phyloP scores from a whole-genome alignment of 129 eudicot genomes.

The Solidago caesia region DNA sequence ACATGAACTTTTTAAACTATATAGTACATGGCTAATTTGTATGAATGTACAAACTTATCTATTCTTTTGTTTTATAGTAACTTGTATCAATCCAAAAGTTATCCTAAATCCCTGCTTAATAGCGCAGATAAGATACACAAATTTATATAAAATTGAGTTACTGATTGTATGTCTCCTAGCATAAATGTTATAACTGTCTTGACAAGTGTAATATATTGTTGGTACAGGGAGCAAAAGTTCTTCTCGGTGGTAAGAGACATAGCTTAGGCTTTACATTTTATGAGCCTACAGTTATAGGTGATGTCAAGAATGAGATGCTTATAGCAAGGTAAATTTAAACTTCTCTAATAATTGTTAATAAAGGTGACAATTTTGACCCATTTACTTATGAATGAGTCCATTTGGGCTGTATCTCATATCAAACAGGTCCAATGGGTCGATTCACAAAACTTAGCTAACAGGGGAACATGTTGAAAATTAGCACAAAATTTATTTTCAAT shows the following conservation, averaged over 20 bases:
- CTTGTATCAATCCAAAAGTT: background rate
- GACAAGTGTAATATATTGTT: slow-evolving; percentile 8
- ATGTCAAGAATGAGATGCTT: slow-evolving; percentile 85
- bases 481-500: too few relatives aligned
- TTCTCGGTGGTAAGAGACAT: slow-evolving; percentile 89
- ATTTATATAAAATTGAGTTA: too few relatives aligned
- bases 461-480: too few relatives aligned
- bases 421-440: too few relatives aligned
- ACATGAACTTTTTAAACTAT: background rate
- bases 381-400: too few relatives aligned
- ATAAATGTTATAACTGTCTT: background rate
- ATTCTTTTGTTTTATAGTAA: background rate
- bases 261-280: slow-evolving; percentile 74
- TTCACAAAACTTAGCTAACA: too few relatives aligned
- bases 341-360: too few relatives aligned
- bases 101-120: background rate
- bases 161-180: background rate
- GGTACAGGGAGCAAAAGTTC: slow-evolving; percentile 83
- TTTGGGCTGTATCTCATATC: too few relatives aligned
- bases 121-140: too few relatives aligned
- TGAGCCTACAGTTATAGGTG: slow-evolving; percentile 77
- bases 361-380: too few relatives aligned
- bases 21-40: too few relatives aligned
- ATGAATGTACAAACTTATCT: too few relatives aligned
- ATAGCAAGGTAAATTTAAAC: slow-evolving; percentile 59